These are phyloP conservation scores for Aspergillus avenaceus DNA, from an alignment of 495 filamentous ascomycete species.

Conservation along the genomic window DNA sequence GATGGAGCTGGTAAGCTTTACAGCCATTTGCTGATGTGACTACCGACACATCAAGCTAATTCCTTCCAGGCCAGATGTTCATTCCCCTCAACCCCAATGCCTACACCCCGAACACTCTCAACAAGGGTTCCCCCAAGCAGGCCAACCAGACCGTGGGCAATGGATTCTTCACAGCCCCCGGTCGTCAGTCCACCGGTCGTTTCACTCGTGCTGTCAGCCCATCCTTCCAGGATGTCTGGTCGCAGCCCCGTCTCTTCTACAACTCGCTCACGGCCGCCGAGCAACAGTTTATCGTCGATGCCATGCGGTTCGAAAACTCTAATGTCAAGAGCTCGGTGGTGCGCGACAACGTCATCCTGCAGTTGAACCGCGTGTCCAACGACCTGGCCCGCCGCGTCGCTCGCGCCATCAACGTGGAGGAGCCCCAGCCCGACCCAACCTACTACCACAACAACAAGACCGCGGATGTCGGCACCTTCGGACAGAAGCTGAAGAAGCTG, in stretches of 20 bases:
- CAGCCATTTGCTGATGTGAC: too few relatives aligned
- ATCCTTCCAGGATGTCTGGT: constrained; percentile 73
- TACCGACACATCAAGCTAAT: constrained; percentile 8
- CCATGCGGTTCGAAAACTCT: constrained; percentile 68
- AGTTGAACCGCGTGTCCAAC: constrained; percentile 69
- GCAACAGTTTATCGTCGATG: constrained; percentile 75
- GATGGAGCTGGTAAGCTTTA: constrained; percentile 35
- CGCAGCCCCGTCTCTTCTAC: constrained; percentile 71
- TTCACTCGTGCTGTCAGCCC: constrained; percentile 57
- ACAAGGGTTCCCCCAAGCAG: constrained; percentile 60
- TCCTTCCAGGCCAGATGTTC: constrained; percentile 35
- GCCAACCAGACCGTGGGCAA: constrained; percentile 66
- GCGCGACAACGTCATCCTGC: constrained; percentile 55
- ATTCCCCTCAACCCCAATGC: constrained; percentile 47
- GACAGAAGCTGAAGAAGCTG: constrained; percentile 52
- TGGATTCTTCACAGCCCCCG: constrained; percentile 71
- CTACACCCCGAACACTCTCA: constrained; percentile 65
- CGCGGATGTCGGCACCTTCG: constrained; percentile 56
- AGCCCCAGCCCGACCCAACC: constrained; percentile 52
- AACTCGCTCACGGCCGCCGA: constrained; percentile 68
- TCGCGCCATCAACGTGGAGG: constrained; percentile 52
- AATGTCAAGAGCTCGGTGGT: constrained; percentile 55
- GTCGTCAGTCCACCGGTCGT: constrained; percentile 46
- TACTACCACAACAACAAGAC: constrained; percentile 74
- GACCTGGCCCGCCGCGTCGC: constrained; percentile 67